Percentiles rank a stretch among this genome's conserved stretches.
Conservation (phyloP, 2,329 filamentous ascomycete genomes). For the Pseudogymnoascus sp. region DNA sequence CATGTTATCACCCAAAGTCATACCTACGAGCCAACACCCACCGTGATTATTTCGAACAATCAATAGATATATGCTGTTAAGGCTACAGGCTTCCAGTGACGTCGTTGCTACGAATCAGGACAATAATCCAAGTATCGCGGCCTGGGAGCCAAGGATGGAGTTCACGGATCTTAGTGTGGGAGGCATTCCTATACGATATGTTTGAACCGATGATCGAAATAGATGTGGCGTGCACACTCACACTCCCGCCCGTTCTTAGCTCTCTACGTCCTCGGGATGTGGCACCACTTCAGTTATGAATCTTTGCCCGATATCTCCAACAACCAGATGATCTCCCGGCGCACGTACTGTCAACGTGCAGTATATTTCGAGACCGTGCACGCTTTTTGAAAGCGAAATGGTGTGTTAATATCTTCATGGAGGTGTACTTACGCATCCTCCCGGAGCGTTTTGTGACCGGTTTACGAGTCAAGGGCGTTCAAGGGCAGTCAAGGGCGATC, state of each 20-base stretch:
- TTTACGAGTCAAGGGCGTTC: background rate
- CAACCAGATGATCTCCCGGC: slow-evolving; percentile 11
- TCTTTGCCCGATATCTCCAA: slow-evolving; percentile 1
- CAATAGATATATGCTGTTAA: background rate
- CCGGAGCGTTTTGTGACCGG: background rate
- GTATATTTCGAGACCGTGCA: slow-evolving; percentile 2
- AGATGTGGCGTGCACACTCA: slow-evolving; percentile 8
- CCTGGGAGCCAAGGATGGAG: background rate
- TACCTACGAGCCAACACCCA: background rate
- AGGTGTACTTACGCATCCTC: background rate
- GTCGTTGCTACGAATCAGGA: background rate
- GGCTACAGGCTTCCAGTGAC: background rate
- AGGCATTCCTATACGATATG: background rate
- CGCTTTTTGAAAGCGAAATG: background rate
- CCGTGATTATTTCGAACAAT: background rate
- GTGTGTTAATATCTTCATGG: slow-evolving; percentile 8
- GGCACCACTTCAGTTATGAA: background rate
- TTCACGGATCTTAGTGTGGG: background rate
- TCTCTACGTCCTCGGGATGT: background rate
- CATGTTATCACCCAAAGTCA: background rate
- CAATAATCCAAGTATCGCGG: background rate
- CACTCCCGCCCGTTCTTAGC: slow-evolving; percentile 1
- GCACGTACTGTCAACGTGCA: slow-evolving; percentile 1
- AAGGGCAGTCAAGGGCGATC: background rate
- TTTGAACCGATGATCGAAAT: slow-evolving; percentile 5